Conservation (phyloP, 129 eudicot genomes). For the Smallanthus sonchifolius region DNA sequence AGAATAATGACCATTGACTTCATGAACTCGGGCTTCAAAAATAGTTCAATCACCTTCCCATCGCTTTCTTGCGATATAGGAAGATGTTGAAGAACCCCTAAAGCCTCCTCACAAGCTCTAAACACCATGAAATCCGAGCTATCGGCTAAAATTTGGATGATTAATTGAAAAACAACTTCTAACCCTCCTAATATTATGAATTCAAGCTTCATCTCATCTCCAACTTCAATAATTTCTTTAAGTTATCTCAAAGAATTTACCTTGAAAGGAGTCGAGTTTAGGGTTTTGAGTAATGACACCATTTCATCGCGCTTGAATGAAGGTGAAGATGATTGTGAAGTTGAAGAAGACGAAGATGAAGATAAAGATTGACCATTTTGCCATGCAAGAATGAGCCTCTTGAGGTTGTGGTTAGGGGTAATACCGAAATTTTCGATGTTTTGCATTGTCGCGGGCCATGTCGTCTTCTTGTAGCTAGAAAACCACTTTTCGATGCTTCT, state of each 20-base stretch:
- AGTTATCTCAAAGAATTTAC: conserved; percentile 50
- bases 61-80: conserved; percentile 32
- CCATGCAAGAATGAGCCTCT: conserved; percentile 60
- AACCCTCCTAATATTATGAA: conserved; percentile 45
- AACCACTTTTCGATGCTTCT: conserved; percentile 59
- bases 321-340: conserved; percentile 9
- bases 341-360: background rate
- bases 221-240: conserved; percentile 28
- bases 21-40: conserved; percentile 45
- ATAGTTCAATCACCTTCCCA: conserved; percentile 20
- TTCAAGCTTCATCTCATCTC: conserved; percentile 46
- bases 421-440: conserved; percentile 24
- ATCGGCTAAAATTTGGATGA: conserved; percentile 43
- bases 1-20: conserved; percentile 51
- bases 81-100: conserved; percentile 39
- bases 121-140: conserved; percentile 46
- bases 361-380: background rate
- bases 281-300: conserved; percentile 29
- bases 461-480: conserved; percentile 42
- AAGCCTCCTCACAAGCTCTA: conserved; percentile 66
- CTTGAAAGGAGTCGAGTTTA: conserved; percentile 57
- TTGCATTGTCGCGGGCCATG: conserved; percentile 72
- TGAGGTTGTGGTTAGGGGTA: conserved; percentile 67
- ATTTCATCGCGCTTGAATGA: conserved; percentile 41
- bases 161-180: conserved; percentile 36